Evolutionary conservation across 2,329 filamentous ascomycete species (phyloP), one percentile per base, ranked within the genome.

Genomic region (Monilinia aucupariae): DNA sequence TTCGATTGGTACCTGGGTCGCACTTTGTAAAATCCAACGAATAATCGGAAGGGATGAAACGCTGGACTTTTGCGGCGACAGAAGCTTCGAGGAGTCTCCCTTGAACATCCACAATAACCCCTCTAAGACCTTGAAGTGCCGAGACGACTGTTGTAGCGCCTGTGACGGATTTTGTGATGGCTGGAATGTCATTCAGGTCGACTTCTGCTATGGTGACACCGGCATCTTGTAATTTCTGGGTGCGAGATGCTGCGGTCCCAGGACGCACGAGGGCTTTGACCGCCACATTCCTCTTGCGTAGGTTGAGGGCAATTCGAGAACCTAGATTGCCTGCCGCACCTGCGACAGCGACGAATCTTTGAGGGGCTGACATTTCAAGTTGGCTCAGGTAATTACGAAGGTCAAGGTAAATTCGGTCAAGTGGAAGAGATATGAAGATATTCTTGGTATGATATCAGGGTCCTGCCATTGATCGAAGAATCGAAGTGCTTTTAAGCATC

Each of bases 21-120:
- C 20, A 30, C 48, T 64, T 64, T 20, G 63, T 62, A 12, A 64
- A 64, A 58, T 64, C 63, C 20, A 64, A 47, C 13, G 63, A 39
- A 27, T 80, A 87, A 60, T 87, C 83, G 6, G 81, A 81, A 1
- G 84, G 83, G 47, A 87, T 76, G 73, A 85, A 85, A 30, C 82
- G 78, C 68, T 81, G 78, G 7, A 87, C 82, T 15, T 82, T 80
- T 0, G 83, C 83, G 20, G 78, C 78, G 48, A 82, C 77, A n/a
- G 82, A 78, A 1, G 83, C 85, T 51, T 86, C 79, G 50, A 86
- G 63, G 27, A 64, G 58, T 7, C 41, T 53, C 49, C 62, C 49
- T 61, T 64, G 62, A 15, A 41, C 50, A 25, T 34, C 58, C 39
- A 64, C 8, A 15, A 64, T 64, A 27, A 64, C 62, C 20, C 61